Percentiles rank a stretch among this genome's conserved stretches.
Evolutionary conservation across 768 basidiomycete species (phyloP).

Genomic region (Termitomyces sp.): DNA sequence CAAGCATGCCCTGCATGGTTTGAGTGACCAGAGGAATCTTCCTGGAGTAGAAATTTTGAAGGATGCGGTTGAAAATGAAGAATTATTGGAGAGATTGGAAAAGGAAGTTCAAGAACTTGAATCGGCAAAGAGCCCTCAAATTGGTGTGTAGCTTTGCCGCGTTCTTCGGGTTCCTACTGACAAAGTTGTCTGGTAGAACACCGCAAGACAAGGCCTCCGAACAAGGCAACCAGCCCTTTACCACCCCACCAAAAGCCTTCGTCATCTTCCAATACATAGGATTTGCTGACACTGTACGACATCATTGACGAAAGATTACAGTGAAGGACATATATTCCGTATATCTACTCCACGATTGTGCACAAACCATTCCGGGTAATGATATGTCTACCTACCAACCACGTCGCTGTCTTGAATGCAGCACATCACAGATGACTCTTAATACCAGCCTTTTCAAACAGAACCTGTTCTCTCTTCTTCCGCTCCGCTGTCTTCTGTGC

Average conservation of each 20-base stretch:
- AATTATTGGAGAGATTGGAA: neutral
- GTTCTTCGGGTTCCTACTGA: neutral
- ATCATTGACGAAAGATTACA: no score
- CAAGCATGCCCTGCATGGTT: conserved; percentile 48
- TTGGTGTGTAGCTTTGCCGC: neutral
- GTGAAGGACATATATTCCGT: neutral
- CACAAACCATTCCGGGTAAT: no score
- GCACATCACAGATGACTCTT: conserved; percentile 40
- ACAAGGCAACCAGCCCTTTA: neutral
- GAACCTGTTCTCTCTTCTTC: conserved; percentile 53
- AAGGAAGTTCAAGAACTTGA: neutral
- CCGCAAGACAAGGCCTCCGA: neutral
- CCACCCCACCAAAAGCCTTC: neutral
- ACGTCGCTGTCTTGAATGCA: neutral
- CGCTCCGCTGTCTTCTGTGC: conserved; percentile 46
- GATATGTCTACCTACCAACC: no score
- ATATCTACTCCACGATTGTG: neutral
- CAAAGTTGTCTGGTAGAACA: no score
- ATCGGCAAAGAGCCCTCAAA: neutral
- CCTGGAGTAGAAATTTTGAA: conserved; percentile 45
- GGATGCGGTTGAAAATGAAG: conserved; percentile 22
- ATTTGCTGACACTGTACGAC: no score
- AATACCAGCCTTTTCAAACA: conserved; percentile 55
- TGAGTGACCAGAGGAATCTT: conserved; percentile 23
- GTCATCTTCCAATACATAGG: no score